phyloP scores from a whole-genome alignment of 2,329 filamentous ascomycete genomes.

The Hypoxylon rubiginosum region DNA sequence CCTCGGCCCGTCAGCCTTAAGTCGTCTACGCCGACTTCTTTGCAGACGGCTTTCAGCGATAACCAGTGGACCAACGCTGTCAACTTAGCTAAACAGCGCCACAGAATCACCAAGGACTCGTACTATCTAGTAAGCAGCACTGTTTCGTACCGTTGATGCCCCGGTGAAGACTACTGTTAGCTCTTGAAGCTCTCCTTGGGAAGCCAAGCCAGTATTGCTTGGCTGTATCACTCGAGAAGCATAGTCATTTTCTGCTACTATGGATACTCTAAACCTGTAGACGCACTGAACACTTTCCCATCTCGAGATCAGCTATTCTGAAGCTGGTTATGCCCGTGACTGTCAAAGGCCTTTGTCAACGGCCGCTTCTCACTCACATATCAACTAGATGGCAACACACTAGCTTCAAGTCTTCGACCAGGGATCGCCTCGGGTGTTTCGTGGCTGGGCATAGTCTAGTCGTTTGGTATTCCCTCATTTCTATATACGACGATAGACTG shows the following conservation, averaged over 20 bases:
- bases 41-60: constrained; percentile 68
- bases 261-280: background rate
- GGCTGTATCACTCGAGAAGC: background rate
- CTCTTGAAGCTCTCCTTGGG: background rate
- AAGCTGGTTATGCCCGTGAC: background rate
- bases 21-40: constrained; percentile 54
- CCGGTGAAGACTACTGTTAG: background rate
- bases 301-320: background rate
- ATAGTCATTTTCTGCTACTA: background rate
- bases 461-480: background rate
- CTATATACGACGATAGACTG: background rate
- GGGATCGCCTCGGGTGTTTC: background rate
- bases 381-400: background rate
- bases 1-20: constrained; percentile 32
- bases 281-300: background rate
- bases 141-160: background rate
- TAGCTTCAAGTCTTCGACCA: background rate
- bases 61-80: constrained; percentile 66
- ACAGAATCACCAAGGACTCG: constrained; percentile 63
- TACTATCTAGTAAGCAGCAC: constrained; percentile 65
- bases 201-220: background rate
- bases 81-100: constrained; percentile 66
- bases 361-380: background rate
- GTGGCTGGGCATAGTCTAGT: background rate
- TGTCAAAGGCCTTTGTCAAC: background rate